Conservation (phyloP, 1,284 basidiomycete species). For the Melanopsichium pennsylvanicum region DNA sequence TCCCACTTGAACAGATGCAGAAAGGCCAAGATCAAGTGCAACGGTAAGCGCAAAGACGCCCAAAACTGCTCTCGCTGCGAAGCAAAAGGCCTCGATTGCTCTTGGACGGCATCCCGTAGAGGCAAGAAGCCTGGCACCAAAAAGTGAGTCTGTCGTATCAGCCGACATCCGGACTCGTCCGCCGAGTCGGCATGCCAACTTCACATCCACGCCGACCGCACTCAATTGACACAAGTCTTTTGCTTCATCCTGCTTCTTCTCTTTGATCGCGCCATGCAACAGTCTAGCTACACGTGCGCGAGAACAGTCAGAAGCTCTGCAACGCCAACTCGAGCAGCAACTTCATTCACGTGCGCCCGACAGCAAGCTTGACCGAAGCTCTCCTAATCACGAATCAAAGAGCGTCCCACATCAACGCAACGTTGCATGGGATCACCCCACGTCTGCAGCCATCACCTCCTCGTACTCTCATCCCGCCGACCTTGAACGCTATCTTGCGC, state of each 20-base stretch:
- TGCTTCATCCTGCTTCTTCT: background rate
- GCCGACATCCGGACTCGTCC: background rate
- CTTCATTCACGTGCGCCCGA: background rate
- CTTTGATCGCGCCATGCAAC: too few relatives aligned
- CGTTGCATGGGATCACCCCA: conserved; percentile 15
- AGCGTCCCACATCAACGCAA: conserved; percentile 7
- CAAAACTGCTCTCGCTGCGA: conserved; percentile 43
- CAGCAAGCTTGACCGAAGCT: conserved; percentile 17
- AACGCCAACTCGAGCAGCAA: conserved; percentile 22
- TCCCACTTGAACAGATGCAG: conserved; percentile 22
- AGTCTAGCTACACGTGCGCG: conserved; percentile 40
- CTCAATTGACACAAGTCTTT: background rate
- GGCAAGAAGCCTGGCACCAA: conserved; percentile 49
- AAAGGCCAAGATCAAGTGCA: conserved; percentile 50
- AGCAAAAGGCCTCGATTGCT: conserved; percentile 42
- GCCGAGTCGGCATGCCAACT: background rate
- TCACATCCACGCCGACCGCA: background rate
- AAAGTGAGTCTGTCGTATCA: conserved; percentile 19
- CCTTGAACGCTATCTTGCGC: conserved; percentile 1
- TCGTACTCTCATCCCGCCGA: conserved; percentile 3
- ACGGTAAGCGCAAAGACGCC: conserved; percentile 43
- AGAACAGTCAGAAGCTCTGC: conserved; percentile 34
- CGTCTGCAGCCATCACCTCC: background rate
- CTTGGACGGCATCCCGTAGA: conserved; percentile 39
- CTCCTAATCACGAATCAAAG: conserved; percentile 8